Base-by-base conservation (phyloP, 1,284 basidiomycete genomes). In the Ustilago sp. region DNA sequence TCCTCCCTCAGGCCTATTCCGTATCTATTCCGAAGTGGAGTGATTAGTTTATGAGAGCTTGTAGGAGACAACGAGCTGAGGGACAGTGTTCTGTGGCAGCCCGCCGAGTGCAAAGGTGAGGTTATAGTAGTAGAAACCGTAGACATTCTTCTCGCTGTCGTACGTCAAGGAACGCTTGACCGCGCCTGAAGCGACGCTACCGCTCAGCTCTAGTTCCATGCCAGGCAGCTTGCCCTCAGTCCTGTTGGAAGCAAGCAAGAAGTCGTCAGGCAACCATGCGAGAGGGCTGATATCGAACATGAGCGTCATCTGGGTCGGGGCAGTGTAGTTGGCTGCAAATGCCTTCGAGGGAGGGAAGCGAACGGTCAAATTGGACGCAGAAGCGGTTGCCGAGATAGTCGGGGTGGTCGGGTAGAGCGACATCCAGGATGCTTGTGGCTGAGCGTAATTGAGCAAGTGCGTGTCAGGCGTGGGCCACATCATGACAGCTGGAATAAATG, bases 61-160 rank as follows among this genome's bases (percentile, higher is more conserved):
- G 59, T 63, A 70, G 47, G 56, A 61, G 41, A 68, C 35, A 8
- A 75, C 68, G 31, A 74, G 61, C 59, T 74, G 65, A 32, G 70
- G 70, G 5, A 73, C 70, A 2, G 60, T 53, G 36, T 50, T 52
- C 39, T 68, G 41, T 12, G 70, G 54, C 57, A 73, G 32, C 12
- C 59, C 59, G 15, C 57, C 61, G n/a, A 74, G 71, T 32, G 57
- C 56, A 36, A 74, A 74, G 2, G 71, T 74, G 48, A 74, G 71
- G 39, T 68, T 74, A 62, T 64, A 64, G 54, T 68, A 68, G 58
- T 73, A 68, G 61, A 63, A 68, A 8, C 62, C 62, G 57, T 68
- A 64, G 61, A 74, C 23, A 41, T 61, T 58, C 59, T 61, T 59
- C 9, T 58, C 60, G 54, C 62, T 68, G 66, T 68, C 71, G 50